These are phyloP conservation scores for Parafenestella ontariensis DNA, from an alignment of 2,329 filamentous ascomycete genomes.

Conservation along the genomic window DNA sequence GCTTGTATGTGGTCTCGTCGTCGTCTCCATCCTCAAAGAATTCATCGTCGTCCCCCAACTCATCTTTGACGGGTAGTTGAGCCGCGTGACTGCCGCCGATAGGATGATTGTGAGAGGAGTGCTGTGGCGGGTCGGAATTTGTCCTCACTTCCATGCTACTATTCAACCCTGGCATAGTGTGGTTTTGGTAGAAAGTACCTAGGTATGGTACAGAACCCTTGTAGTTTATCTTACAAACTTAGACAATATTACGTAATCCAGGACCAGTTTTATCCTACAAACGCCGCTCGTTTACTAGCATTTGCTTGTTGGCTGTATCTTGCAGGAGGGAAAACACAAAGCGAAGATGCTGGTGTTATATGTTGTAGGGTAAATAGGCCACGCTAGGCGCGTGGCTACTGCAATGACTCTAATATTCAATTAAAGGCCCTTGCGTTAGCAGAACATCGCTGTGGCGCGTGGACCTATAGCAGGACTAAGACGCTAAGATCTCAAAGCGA, in stretches of 20 bases:
- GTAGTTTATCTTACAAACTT: not conserved
- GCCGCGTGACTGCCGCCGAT: not conserved
- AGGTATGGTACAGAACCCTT: not conserved
- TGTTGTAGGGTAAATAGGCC: not conserved
- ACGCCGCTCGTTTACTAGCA: too few relatives aligned
- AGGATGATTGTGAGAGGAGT: not conserved
- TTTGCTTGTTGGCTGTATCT: not conserved
- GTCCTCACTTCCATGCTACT: constrained; percentile 17
- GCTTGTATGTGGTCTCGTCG: constrained; percentile 22
- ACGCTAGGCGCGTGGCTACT: not conserved
- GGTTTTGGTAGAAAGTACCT: not conserved
- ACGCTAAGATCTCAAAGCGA: not conserved
- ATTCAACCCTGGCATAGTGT: constrained; percentile 12
- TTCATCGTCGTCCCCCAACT: constrained; percentile 10
- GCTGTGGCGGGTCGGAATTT: constrained; percentile 1
- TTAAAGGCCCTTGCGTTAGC: too few relatives aligned
- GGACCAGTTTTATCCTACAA: too few relatives aligned
- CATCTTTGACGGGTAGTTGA: constrained; percentile 21
- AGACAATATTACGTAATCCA: not conserved
- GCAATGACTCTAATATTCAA: not conserved
- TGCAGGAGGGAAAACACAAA: not conserved
- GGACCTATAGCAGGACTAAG: too few relatives aligned
- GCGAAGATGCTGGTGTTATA: not conserved
- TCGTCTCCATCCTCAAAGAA: constrained; percentile 10
- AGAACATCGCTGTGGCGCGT: too few relatives aligned